Base-by-base conservation (phyloP, 768 basidiomycete species). In the Xerocomus potaroensis region DNA sequence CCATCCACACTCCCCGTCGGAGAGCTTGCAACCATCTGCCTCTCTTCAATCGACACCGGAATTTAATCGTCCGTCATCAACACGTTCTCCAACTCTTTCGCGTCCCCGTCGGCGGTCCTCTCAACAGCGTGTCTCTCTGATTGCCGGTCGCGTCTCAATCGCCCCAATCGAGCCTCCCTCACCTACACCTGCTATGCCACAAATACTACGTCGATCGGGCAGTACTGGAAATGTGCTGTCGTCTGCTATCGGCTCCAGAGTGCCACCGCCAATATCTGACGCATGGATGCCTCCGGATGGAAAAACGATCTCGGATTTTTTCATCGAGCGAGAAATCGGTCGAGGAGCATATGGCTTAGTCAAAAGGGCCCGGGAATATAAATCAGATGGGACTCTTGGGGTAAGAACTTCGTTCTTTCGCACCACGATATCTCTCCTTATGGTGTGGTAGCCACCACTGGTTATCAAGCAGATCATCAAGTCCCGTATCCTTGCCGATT, bases 391-490 rank as follows among this genome's bases (percentile, higher is more conserved):
- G 5, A 74, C 80, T 32, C 69, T 85, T n/a, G 95, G 95, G 58
- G 92, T 94, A 67, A 77, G 91, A 60, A 55, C 30, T 48, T 41
- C 46, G 36, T 46, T 41, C 41, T 33, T 50, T 56, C 40, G 43
- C 33, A 8, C 22, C 18, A 24, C 22, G 23, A 37, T n/a, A 35
- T 8, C 40, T 32, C 33, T 35, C 36, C 55, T 56, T 40, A 53
- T 48, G 38, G 9, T 43, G 24, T 31, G 26, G 46, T 42, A 93
- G 91, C 86, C 92, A 4, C 83, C 87, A 30, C 70, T 96, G 49
- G 86, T 99, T 58, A 92, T 99, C 69, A 99, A 99, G 63, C 94
- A 96, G 68, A 85, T 98, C 60, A 94, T 98, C 74, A 98, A 98
- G 68, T 93, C 91, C 38, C 88, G 96, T 42, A 99, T 99, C 49